These are phyloP conservation scores for Naganishia randhawae DNA, from an alignment of 768 basidiomycete genomes.

Conservation along the genomic window DNA sequence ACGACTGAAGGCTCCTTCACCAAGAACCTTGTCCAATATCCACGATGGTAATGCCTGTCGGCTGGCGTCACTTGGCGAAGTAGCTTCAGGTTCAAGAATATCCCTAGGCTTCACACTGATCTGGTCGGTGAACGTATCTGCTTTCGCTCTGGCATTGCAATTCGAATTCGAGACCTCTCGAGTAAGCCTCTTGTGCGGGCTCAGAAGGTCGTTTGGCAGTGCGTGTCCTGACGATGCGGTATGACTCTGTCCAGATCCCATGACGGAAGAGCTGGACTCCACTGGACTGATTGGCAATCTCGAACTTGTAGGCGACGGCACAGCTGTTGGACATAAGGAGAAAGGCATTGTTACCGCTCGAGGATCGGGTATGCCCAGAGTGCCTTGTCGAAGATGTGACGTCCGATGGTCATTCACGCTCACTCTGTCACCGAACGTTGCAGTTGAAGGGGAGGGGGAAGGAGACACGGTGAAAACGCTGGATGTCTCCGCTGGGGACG, in stretches of 20 bases:
- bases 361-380: conserved; percentile 18
- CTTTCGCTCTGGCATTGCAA: not conserved
- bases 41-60: conserved; percentile 26
- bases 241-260: not conserved
- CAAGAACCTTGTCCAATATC: conserved; percentile 40
- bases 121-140: not conserved
- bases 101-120: conserved; percentile 8
- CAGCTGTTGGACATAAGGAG: not conserved
- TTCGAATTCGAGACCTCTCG: conserved; percentile 4
- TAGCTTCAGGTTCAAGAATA: not conserved
- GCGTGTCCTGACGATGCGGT: not conserved
- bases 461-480: not conserved
- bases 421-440: not conserved
- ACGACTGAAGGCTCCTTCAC: conserved; percentile 48
- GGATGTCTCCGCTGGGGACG: not conserved
- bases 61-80: not conserved
- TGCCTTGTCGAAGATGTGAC: not conserved
- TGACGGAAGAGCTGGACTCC: conserved; percentile 8
- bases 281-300: conserved; percentile 16
- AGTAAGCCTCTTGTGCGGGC: conserved; percentile 5
- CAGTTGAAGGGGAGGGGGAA: conserved; percentile 8
- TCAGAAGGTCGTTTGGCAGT: not conserved
- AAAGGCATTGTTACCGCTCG: conserved; percentile 11
- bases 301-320: conserved; percentile 9
- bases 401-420: not conserved